phyloP scores from a whole-genome alignment of 805 yeast species.

The Alloascoidea africana region DNA sequence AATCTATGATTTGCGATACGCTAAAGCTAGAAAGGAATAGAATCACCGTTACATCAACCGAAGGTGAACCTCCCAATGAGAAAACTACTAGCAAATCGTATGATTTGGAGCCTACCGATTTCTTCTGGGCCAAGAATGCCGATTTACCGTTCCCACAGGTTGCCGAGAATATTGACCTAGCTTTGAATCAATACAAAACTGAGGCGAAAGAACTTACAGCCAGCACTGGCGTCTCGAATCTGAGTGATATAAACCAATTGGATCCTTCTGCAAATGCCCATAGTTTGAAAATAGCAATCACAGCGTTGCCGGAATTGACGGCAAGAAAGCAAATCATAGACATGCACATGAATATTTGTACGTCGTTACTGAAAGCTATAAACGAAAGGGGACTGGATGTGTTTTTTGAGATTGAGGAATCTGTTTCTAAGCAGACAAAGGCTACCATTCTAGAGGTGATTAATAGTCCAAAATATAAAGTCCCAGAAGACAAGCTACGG shows the following conservation, averaged over 20 bases:
- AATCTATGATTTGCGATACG: conserved; percentile 90
- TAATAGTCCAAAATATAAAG: conserved; percentile 42
- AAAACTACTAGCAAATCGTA: conserved; percentile 35
- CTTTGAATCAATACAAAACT: conserved; percentile 62
- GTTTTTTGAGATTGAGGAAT: conserved; percentile 89
- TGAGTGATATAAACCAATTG: conserved; percentile 54
- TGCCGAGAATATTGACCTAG: conserved; percentile 90
- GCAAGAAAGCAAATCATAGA: conserved; percentile 80
- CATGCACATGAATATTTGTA: conserved; percentile 92
- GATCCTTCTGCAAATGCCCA: conserved; percentile 18
- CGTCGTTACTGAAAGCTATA: conserved; percentile 66
- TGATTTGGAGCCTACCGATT: conserved; percentile 87
- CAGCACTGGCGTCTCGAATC: conserved; percentile 54
- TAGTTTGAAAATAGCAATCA: conserved; percentile 52
- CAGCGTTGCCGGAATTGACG: conserved; percentile 83
- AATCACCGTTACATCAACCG: conserved; percentile 36
- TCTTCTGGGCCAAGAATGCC: conserved; percentile 79
- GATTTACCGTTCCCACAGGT: conserved; percentile 94
- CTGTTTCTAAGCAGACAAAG: conserved; percentile 32
- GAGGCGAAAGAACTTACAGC: conserved; percentile 81
- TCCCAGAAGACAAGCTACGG: conserved; percentile 61
- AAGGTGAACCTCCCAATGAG: conserved; percentile 16
- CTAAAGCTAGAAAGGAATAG: conserved; percentile 74
- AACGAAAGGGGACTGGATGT: conserved; percentile 82
- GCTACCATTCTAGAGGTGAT: conserved; percentile 35